These are phyloP conservation scores for Elaeagnus macrophylla DNA, from an alignment of 306 rosid species.

Conservation along the genomic window DNA sequence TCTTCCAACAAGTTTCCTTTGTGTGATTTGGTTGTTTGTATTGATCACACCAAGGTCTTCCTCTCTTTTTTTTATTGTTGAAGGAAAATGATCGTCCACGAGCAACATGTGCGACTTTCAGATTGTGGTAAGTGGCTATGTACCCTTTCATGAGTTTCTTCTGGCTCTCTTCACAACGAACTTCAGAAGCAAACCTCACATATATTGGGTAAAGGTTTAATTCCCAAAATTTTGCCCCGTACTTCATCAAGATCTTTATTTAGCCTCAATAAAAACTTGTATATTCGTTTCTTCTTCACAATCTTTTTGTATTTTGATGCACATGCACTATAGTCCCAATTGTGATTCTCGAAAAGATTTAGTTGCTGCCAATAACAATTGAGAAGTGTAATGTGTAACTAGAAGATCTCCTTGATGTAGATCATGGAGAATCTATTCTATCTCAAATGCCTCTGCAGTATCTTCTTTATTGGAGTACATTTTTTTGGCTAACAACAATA, in stretches of 20 bases:
- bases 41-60: constrained; percentile 7
- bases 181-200: not conserved
- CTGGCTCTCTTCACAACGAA: not conserved
- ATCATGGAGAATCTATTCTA: no score
- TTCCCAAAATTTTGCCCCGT: not conserved
- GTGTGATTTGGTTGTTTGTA: not conserved
- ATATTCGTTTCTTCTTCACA: not conserved
- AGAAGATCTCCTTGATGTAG: not conserved
- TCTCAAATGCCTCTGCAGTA: no score
- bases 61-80: not conserved
- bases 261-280: not conserved
- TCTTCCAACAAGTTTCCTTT: not conserved
- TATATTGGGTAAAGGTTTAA: not conserved
- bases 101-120: no score
- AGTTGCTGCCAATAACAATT: constrained; percentile 9
- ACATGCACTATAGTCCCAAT: not conserved
- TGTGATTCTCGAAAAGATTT: not conserved
- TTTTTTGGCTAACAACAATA: no score
- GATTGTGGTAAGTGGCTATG: not conserved
- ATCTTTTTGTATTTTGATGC: not conserved
- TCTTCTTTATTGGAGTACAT: no score
- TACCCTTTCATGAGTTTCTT: not conserved
- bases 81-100: no score
- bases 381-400: constrained; percentile 2
- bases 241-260: not conserved